Percentiles rank a stretch among this genome's conserved stretches.
Conservation (phyloP, 1,284 basidiomycete genomes). For the Leccinum variabile region DNA sequence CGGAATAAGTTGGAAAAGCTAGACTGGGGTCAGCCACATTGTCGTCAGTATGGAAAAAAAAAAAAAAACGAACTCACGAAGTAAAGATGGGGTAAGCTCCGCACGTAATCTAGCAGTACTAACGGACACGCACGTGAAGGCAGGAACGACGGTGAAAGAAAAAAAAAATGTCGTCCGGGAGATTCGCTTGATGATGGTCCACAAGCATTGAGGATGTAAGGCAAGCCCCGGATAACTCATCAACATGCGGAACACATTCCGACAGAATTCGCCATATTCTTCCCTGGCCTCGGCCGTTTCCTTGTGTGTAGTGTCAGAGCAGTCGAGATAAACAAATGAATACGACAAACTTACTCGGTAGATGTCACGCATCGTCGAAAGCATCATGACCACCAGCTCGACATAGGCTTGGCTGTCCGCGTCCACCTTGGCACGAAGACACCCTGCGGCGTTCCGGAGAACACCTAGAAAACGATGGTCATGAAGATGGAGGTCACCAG, state of each 20-base stretch:
- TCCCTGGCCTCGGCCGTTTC: conserved; percentile 16
- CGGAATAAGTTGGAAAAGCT: too few relatives aligned
- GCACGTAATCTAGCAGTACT: too few relatives aligned
- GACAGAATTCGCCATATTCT: conserved; percentile 29
- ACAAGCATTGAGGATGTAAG: conserved; percentile 18
- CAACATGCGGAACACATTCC: conserved; percentile 19
- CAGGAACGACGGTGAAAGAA: too few relatives aligned
- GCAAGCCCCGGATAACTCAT: conserved; percentile 19
- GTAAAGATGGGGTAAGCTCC: too few relatives aligned
- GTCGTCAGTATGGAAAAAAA: too few relatives aligned
- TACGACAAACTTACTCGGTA: conserved; percentile 21
- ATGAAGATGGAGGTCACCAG: background rate
- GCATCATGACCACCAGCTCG: conserved; percentile 32
- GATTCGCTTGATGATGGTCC: too few relatives aligned
- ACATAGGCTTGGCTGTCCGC: conserved; percentile 30
- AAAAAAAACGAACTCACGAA: too few relatives aligned
- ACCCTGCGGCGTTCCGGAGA: conserved; percentile 27
- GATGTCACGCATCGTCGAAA: conserved; percentile 35
- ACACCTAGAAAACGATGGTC: conserved; percentile 20
- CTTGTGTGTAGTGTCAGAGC: background rate
- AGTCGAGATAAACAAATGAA: background rate
- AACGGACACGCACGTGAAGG: too few relatives aligned
- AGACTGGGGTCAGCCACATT: too few relatives aligned
- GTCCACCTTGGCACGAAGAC: conserved; percentile 23
- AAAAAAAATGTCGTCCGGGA: too few relatives aligned